A percentile compares a stretch with the other conserved stretches of the same genome.
Conservation (phyloP, 2,329 filamentous ascomycete genomes). For the Emergomyces africanus region DNA sequence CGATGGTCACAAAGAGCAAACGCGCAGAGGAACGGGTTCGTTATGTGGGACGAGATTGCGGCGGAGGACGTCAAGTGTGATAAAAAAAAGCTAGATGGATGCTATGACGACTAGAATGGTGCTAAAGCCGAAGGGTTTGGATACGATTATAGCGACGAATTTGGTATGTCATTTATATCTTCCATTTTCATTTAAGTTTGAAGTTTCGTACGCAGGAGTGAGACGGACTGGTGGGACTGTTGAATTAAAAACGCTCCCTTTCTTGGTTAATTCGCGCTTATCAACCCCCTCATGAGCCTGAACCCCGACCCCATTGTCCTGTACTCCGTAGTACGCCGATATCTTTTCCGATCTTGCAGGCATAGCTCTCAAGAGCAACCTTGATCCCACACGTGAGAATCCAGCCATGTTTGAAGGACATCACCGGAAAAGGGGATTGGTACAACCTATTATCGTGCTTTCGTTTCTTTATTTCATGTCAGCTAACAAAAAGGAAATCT, state of each 20-base stretch:
- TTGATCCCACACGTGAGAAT: conserved; percentile 49
- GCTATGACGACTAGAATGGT: conserved; percentile 46
- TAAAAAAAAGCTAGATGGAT: conserved; percentile 46
- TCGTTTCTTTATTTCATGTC: neutral
- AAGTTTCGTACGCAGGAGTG: neutral
- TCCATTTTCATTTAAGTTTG: neutral
- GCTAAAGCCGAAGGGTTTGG: conserved; percentile 35
- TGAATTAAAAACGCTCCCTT: no score
- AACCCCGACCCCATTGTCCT: conserved; percentile 8
- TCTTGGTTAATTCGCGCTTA: neutral
- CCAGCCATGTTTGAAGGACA: conserved; percentile 53
- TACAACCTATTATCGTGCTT: conserved; percentile 1
- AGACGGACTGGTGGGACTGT: neutral
- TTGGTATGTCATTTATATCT: conserved; percentile 17
- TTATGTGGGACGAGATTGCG: conserved; percentile 44
- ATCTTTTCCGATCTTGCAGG: conserved; percentile 60
- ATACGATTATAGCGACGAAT: conserved; percentile 44
- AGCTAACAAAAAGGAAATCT: neutral
- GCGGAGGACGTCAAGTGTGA: conserved; percentile 37
- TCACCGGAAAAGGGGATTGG: conserved; percentile 47
- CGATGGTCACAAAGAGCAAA: conserved; percentile 45
- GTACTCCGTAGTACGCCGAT: conserved; percentile 43
- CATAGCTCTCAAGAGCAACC: conserved; percentile 56
- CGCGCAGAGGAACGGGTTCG: conserved; percentile 43
- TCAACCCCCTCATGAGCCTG: neutral